phyloP scores from a whole-genome alignment of 75 land plant genomes.

The Sequoia sempervirens region DNA sequence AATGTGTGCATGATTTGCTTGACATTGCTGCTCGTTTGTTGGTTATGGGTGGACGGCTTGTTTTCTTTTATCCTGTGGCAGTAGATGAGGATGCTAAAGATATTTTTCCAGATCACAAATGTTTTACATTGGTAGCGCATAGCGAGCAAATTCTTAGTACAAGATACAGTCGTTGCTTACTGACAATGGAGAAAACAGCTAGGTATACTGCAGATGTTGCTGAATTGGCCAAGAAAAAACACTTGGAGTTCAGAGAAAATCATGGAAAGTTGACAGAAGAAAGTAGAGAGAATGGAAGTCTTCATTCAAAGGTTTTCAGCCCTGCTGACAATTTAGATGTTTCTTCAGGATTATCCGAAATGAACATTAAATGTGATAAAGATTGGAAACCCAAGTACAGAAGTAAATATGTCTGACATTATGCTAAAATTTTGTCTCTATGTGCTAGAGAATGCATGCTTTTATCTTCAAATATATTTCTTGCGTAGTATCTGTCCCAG shows the following conservation, averaged over 20 bases:
- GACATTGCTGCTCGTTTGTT: conserved; percentile 85
- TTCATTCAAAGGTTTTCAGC: conserved; percentile 70
- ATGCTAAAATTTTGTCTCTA: background rate
- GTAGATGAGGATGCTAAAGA: conserved; percentile 49
- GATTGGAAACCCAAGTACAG: conserved; percentile 83
- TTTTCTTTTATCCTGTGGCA: conserved; percentile 76
- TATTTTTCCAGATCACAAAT: conserved; percentile 72
- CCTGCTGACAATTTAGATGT: conserved; percentile 23
- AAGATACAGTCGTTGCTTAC: conserved; percentile 71
- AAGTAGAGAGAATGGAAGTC: conserved; percentile 42
- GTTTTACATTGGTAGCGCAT: conserved; percentile 58
- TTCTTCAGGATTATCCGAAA: conserved; percentile 16
- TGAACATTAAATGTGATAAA: conserved; percentile 27
- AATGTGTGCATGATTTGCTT: conserved; percentile 92
- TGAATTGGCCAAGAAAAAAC: conserved; percentile 49
- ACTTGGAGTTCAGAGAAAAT: conserved; percentile 74
- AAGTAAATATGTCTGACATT: conserved; percentile 68
- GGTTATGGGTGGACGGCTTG: conserved; percentile 85
- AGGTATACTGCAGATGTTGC: conserved; percentile 64
- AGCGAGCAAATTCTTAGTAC: conserved; percentile 89
- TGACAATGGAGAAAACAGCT: conserved; percentile 84
- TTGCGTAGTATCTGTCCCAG: background rate
- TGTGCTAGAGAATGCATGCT: background rate
- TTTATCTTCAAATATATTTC: background rate
- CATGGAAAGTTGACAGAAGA: conserved; percentile 89